Evolutionary conservation across 495 filamentous ascomycete species (phyloP), one percentile per base, ranked within the genome.

Genomic region (Articulospora tetracladia): DNA sequence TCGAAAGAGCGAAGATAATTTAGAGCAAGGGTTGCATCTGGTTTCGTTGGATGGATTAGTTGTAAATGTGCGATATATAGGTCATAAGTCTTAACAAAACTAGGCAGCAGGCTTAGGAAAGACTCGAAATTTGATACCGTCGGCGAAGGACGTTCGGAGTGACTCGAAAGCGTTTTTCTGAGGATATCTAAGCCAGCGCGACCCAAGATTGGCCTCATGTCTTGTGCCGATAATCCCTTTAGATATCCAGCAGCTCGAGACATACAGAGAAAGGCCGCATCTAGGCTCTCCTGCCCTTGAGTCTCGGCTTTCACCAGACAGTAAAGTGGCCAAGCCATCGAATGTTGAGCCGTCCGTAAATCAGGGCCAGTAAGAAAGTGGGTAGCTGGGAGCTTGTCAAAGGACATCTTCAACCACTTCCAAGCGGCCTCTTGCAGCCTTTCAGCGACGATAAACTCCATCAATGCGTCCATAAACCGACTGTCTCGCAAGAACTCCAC

Each of bases 371-470:
- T 19, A 6, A 49, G 55, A 6, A 17, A 25, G 10, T 39, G 3
- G 3, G 39, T 44, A 15, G 10, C 11, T 13, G 44, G 48, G 12
- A 57, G 19, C 7, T 30, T 19, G 23, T 62, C 39, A 26, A 68
- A 51, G 17, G 34, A 34, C 19, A 19, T 58, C 30, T 56, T 49
- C 4, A 76, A 46, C 73, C 72, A 76, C 12, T 19, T 26, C 64
- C 64, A 66, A 36, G 68, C 55, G 12, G 59, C 55, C 20, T 69
- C 60, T 23, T 71, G 59, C 10, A 68, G 61, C 10, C 69, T 66
- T 59, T 76, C 72, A 20, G 68, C 70, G 28, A 76, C 65, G 11
- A 77, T 60, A 53, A 74, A 76, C 22, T 63, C 58, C 39, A 72
- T 58, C 3, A 76, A 34, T 7, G 60, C 52, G 7, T 41, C 10